A percentile compares a stretch with the other conserved stretches of the same genome.
phyloP scores from a whole-genome alignment of 306 rosid genomes.

The Cicer yamashitae region DNA sequence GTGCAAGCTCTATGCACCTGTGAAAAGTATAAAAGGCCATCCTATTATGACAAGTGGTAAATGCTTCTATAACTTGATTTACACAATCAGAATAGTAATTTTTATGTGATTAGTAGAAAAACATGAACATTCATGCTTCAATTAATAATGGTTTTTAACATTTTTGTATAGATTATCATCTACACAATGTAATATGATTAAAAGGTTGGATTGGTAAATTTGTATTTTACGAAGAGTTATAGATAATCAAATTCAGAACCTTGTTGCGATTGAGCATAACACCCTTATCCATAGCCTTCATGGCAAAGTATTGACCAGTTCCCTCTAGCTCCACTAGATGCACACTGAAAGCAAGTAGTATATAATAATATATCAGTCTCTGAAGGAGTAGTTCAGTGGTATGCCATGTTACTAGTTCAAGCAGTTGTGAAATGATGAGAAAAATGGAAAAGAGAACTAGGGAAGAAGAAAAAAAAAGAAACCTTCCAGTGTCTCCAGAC shows the following conservation, averaged over 20 bases:
- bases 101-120: constrained; percentile 1
- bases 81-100: constrained; percentile 1
- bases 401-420: neutral
- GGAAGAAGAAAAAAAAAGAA: constrained; percentile 19
- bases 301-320: constrained; percentile 77
- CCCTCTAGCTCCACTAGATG: constrained; percentile 91
- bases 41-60: constrained; percentile 17
- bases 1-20: constrained; percentile 99
- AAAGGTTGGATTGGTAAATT: neutral
- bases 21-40: constrained; percentile 33
- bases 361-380: neutral
- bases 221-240: too few relatives aligned
- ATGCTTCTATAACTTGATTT: constrained; percentile 29
- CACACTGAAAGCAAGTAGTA: constrained; percentile 62
- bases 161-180: neutral
- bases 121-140: neutral
- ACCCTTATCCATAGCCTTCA: constrained; percentile 97
- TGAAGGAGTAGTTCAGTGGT: neutral
- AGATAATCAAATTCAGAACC: constrained; percentile 53
- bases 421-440: constrained; percentile 10
- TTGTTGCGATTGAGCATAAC: constrained; percentile 95
- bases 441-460: neutral
- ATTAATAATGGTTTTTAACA: neutral
- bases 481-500: constrained; percentile 98
- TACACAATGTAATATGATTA: neutral